These are phyloP conservation scores for Myriangium duriaei DNA, from an alignment of 2,329 filamentous ascomycete species.

Conservation along the genomic window DNA sequence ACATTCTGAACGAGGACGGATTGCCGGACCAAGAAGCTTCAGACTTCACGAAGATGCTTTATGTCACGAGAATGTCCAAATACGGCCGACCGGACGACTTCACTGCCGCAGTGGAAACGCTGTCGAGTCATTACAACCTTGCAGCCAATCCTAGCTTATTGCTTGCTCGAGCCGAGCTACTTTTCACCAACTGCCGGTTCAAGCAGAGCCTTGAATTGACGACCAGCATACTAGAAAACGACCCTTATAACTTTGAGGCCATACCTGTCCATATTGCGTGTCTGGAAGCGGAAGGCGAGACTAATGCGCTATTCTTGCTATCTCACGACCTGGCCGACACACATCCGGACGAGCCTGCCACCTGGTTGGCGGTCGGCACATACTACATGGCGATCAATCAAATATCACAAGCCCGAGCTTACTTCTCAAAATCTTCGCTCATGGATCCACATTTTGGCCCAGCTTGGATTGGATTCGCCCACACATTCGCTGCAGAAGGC, in stretches of 20 bases:
- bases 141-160: constrained; percentile 78
- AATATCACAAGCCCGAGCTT: constrained; percentile 84
- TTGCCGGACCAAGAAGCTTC: constrained; percentile 72
- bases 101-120: constrained; percentile 71
- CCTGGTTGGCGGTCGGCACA: constrained; percentile 87
- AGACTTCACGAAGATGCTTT: constrained; percentile 90
- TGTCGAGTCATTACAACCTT: constrained; percentile 88
- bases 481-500: constrained; percentile 93
- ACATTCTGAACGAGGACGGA: constrained; percentile 49
- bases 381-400: constrained; percentile 87
- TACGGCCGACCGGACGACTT: constrained; percentile 81
- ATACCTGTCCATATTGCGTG: constrained; percentile 88
- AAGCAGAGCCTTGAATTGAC: constrained; percentile 76
- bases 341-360: constrained; percentile 79
- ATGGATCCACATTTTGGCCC: constrained; percentile 96
- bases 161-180: constrained; percentile 74
- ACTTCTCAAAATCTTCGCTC: constrained; percentile 94
- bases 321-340: constrained; percentile 86
- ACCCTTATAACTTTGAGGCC: constrained; percentile 79
- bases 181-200: constrained; percentile 92
- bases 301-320: constrained; percentile 80
- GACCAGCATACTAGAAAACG: constrained; percentile 64
- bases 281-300: constrained; percentile 74
- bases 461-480: constrained; percentile 97
- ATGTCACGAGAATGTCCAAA: constrained; percentile 89